Conservation (phyloP, 257 asterid species). For the Nicotiana undulata region DNA sequence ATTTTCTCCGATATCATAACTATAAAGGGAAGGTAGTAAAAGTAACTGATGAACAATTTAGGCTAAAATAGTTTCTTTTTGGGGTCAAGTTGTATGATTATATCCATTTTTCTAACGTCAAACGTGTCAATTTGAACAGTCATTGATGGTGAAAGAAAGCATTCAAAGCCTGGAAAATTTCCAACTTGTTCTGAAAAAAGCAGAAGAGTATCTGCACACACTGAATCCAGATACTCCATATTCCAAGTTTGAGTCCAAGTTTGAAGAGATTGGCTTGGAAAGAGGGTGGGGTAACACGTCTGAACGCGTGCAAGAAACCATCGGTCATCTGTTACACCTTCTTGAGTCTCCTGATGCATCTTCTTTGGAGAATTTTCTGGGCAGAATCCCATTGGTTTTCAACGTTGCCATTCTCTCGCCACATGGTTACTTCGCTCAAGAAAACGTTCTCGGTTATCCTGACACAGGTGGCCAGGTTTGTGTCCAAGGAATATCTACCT, state of each 20-base stretch:
- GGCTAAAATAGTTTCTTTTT: no score
- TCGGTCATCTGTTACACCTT: conserved; percentile 9
- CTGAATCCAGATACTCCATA: conserved; percentile 10
- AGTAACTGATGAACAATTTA: no score
- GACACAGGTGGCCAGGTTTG: conserved; percentile 34
- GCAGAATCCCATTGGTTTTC: conserved; percentile 25
- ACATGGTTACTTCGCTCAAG: conserved; percentile 36
- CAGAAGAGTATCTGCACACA: conserved; percentile 17
- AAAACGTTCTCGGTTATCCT: conserved; percentile 30
- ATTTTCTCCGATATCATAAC: conserved; percentile 21
- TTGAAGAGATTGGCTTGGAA: conserved; percentile 20
- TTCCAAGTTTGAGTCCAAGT: conserved; percentile 10
- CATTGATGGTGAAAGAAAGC: conserved; percentile 20
- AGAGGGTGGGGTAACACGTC: conserved; percentile 22
- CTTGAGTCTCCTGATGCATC: conserved; percentile 24
- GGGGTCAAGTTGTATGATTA: background rate
- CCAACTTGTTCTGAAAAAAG: conserved; percentile 11
- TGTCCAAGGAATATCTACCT: no score
- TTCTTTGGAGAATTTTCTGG: conserved; percentile 25
- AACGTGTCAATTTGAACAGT: background rate
- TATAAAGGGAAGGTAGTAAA: conserved; percentile 22
- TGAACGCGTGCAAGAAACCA: conserved; percentile 14
- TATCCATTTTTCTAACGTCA: background rate
- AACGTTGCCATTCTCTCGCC: conserved; percentile 26
- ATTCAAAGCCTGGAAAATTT: conserved; percentile 8